Base-by-base conservation (phyloP, 2,329 filamentous ascomycete species). In the Cladosporium velox region DNA sequence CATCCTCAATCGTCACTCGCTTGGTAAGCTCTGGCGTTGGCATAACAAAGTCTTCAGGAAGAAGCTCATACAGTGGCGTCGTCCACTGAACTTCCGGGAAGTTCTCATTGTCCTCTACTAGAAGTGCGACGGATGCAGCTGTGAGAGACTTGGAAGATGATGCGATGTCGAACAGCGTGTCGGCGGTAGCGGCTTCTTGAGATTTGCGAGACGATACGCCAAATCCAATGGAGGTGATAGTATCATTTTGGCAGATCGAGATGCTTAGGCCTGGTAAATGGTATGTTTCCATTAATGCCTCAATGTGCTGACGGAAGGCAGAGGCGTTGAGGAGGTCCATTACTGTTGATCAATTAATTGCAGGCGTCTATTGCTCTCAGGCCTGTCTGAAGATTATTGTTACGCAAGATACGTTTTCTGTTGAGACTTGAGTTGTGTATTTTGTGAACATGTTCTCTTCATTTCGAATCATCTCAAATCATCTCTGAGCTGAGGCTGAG, bases 101-200 rank as follows among this genome's bases (percentile, higher is more conserved):
- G 15, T 24, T 21, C 18, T 57, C 61, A 41, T 80, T 77, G 44
- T 80, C 77, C n/a, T 80, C 79, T 6, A 86, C 76, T 8, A 87
- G 79, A 2, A 86, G 72, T 1, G 82, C 79, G 2, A 88, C 72
- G 0, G 79, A 78, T 0, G 84, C 84, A 1, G 83, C 80, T 0
- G 82, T 83, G 57, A 86, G 81, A 2, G 84, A 82, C 72, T 88
- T 88, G 24, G 84, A 86, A 1, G 81, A 86, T 51, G 84, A 87
- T 1, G 81, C 87, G 2, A 79, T 79, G 66, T 84, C 85, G 76
- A 84, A 88, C 2, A 88, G 77, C 0, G 85, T 87, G 34, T 83
- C 76, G 0, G 81, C 72, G 0, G 78, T 83, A 10, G 80, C 80
- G 0, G 77, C 73, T 0, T 74, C 78, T 5, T 73, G 75, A 1